Evolutionary conservation across 768 basidiomycete genomes (phyloP), one percentile per base, ranked within the genome.

Genomic region (Lactarius deliciosus): DNA sequence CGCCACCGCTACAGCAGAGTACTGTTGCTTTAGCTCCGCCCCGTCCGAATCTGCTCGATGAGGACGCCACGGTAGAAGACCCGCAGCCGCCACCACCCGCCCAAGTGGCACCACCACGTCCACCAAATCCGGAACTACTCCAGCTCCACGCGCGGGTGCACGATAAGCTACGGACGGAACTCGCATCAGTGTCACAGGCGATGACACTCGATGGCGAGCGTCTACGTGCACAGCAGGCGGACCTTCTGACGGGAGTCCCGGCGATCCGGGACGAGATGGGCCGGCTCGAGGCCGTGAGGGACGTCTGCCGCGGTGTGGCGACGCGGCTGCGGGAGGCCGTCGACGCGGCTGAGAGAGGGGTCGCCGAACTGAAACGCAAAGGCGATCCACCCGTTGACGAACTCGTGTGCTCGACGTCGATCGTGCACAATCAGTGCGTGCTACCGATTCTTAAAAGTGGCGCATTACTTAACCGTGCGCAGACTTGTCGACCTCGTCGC

Each of bases 221-320:
- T 56, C 81, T 97, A 63, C 87, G 89, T 53, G 86, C 90, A 54
- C 86, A 95, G 70, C 90, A 93, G 73, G 77, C 85, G 47, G 94
- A 98, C 79, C 86, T 98, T 70, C 84, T 90, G 57, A 84, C 89
- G 65, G 97, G 96, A 4, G 91, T 90, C 75, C 95, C 96, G 54
- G 96, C 96, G 11, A 92, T 99, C 69, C 86, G 87, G 61, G 97
- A 99, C 78, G 97, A 99, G 79, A 96, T 94, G 92, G 91, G 87
- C 3, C 84, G 97, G 18, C 81, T 99, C 45, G 91, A 92, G 78
- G 96, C 96, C 25, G 97, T 99, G 30, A 82, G 89, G 64, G 91
- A 91, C 73, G 96, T 99, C 32, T 98, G 97, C 77, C 83, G 81
- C 70, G 86, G 82, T 62, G 95, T 96, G 47, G 85, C 89, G 54